A percentile compares a stretch with the other conserved stretches of the same genome.
These are phyloP conservation scores for Apiospora marii DNA, from an alignment of 2,329 filamentous ascomycete species.

Conservation along the genomic window DNA sequence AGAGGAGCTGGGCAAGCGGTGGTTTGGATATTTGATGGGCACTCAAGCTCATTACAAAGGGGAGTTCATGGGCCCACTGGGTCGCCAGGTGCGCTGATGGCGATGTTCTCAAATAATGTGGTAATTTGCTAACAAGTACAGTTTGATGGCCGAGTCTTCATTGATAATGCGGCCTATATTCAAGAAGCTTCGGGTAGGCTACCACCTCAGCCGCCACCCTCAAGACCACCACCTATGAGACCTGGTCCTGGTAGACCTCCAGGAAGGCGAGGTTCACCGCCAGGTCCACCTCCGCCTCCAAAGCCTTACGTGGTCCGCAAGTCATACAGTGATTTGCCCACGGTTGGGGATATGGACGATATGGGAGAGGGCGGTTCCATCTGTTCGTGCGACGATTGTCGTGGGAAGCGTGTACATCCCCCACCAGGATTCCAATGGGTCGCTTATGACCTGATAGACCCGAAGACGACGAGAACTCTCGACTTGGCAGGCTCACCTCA, in stretches of 20 bases:
- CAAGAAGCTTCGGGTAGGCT: no score
- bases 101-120: no score
- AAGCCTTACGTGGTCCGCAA: no score
- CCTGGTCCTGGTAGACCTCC: no score
- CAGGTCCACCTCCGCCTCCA: no score
- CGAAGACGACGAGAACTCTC: background rate
- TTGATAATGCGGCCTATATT: background rate
- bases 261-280: no score
- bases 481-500: no score
- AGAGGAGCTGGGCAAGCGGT: background rate
- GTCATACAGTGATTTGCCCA: background rate
- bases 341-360: background rate
- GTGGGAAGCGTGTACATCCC: background rate
- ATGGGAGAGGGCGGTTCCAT: background rate
- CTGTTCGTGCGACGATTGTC: background rate
- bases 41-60: background rate
- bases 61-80: background rate
- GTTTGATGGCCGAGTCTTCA: background rate
- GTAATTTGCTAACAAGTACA: background rate
- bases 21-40: background rate
- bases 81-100: no score
- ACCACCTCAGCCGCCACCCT: no score
- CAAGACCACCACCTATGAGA: no score
- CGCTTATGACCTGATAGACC: background rate
- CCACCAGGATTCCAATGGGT: background rate